These are phyloP conservation scores for Chrysoporthe austroafricana DNA, from an alignment of 2,329 filamentous ascomycete species.

Conservation along the genomic window DNA sequence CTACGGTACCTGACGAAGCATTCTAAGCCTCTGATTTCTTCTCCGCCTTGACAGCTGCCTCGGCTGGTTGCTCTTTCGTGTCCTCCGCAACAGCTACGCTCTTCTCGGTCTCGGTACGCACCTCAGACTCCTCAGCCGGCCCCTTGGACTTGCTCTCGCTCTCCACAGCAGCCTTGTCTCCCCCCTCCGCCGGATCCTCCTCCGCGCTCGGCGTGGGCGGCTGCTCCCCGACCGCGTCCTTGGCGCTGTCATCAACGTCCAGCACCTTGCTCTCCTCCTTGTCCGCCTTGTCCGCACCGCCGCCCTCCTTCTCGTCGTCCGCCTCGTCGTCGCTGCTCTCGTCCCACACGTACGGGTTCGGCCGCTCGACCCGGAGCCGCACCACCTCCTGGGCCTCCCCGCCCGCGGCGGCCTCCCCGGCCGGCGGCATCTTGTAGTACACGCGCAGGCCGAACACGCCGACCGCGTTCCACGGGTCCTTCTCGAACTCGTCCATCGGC, in stretches of 20 bases:
- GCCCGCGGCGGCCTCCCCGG: conserved; percentile 19
- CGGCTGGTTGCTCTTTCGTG: not conserved
- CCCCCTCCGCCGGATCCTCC: conserved; percentile 9
- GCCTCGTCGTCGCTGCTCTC: conserved; percentile 33
- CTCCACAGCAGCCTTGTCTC: not conserved
- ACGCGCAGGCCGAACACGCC: conserved; percentile 63
- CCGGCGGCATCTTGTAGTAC: conserved; percentile 50
- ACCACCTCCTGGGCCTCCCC: conserved; percentile 30
- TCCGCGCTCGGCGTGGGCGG: conserved; percentile 12
- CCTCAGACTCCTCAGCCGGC: not conserved
- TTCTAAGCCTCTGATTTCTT: conserved; percentile 22
- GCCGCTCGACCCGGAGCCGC: conserved; percentile 36
- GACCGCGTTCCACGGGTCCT: conserved; percentile 65
- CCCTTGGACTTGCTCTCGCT: not conserved
- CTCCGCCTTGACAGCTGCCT: conserved; percentile 19
- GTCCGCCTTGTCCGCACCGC: conserved; percentile 21
- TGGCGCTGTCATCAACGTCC: conserved; percentile 40
- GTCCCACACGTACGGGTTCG: conserved; percentile 31
- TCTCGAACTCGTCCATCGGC: conserved; percentile 51
- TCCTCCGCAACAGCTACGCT: not conserved
- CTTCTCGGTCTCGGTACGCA: conserved; percentile 1
- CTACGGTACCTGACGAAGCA: not conserved
- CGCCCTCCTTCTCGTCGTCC: conserved; percentile 31
- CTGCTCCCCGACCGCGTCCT: conserved; percentile 33
- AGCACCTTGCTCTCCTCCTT: conserved; percentile 32